Conservation (phyloP, 805 yeast genomes). For the Kregervanrija delftensis region DNA sequence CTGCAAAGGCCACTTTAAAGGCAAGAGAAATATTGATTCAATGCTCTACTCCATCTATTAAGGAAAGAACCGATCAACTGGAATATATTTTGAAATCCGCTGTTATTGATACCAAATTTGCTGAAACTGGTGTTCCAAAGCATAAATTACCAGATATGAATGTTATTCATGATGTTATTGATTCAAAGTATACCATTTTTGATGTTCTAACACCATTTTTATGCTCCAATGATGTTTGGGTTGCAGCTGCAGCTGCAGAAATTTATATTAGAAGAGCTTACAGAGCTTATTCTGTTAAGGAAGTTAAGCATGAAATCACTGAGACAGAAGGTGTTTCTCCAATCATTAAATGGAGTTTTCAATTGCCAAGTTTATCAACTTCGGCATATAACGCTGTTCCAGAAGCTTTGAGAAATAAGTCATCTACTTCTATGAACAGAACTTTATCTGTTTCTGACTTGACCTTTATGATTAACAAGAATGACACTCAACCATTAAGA, state of each 20-base stretch:
- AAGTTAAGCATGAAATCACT: conserved; percentile 53
- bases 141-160: conserved; percentile 79
- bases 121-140: conserved; percentile 64
- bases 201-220: conserved; percentile 93
- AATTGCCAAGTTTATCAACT: conserved; percentile 63
- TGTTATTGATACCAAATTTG: conserved; percentile 84
- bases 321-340: conserved; percentile 47
- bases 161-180: conserved; percentile 84
- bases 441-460: conserved; percentile 92
- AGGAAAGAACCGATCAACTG: conserved; percentile 94
- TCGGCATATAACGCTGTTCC: conserved; percentile 73
- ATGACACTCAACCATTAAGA: conserved; percentile 65
- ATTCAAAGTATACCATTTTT: conserved; percentile 91
- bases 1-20: conserved; percentile 89
- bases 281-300: conserved; percentile 87
- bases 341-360: conserved; percentile 81
- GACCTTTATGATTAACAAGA: conserved; percentile 69
- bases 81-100: conserved; percentile 92
- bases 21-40: conserved; percentile 95
- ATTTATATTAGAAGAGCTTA: conserved; percentile 95
- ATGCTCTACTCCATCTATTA: conserved; percentile 92
- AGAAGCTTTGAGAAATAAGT: conserved; percentile 33
- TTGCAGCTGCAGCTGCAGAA: conserved; percentile 93
- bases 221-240: conserved; percentile 75
- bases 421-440: conserved; percentile 49